Conservation (phyloP, 352 stramenopile species). For the Globisporangium yorkense region DNA sequence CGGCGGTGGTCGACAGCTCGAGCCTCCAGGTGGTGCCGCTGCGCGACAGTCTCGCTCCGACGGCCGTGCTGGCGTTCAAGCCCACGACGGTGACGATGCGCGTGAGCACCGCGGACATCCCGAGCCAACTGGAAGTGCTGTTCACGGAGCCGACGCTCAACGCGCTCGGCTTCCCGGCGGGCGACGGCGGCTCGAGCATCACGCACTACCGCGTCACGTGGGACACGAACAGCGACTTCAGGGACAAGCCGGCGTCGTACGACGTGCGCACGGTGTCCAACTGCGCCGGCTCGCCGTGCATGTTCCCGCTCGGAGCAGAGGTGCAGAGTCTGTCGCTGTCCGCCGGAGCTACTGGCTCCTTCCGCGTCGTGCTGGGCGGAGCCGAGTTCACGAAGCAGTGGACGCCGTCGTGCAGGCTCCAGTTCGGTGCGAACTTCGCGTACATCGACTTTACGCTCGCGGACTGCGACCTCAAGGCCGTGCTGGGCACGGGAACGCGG, state of each 20-base stretch:
- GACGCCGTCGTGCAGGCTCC: slow-evolving; percentile 30
- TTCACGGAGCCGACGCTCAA: slow-evolving; percentile 71
- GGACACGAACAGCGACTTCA: slow-evolving; percentile 43
- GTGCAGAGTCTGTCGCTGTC: slow-evolving; percentile 89
- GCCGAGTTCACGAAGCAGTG: slow-evolving; percentile 27
- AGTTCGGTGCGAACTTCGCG: slow-evolving; percentile 23
- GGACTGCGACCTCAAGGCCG: slow-evolving; percentile 46
- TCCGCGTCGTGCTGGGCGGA: slow-evolving; percentile 56
- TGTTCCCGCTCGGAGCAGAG: slow-evolving; percentile 88
- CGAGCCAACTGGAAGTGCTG: slow-evolving; percentile 71
- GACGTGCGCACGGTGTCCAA: slow-evolving; percentile 45
- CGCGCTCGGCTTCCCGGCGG: slow-evolving; percentile 48
- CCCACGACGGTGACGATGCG: slow-evolving; percentile 66
- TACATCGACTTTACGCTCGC: slow-evolving; percentile 69
- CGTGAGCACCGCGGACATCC: slow-evolving; percentile 67
- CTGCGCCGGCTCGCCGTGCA: slow-evolving; percentile 48
- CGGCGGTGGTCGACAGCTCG: slow-evolving; percentile 28
- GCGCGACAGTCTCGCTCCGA: slow-evolving; percentile 33
- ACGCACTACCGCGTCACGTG: slow-evolving; percentile 62
- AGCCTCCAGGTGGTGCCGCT: slow-evolving; percentile 7
- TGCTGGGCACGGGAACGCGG: slow-evolving; percentile 70
- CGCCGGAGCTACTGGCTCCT: slow-evolving; percentile 53
- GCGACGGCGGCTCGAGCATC: slow-evolving; percentile 49
- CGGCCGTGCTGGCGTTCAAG: slow-evolving; percentile 54
- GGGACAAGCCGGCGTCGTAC: slow-evolving; percentile 28